These are phyloP conservation scores for Capsicum rhomboideum DNA, from an alignment of 257 asterid genomes.

Conservation along the genomic window DNA sequence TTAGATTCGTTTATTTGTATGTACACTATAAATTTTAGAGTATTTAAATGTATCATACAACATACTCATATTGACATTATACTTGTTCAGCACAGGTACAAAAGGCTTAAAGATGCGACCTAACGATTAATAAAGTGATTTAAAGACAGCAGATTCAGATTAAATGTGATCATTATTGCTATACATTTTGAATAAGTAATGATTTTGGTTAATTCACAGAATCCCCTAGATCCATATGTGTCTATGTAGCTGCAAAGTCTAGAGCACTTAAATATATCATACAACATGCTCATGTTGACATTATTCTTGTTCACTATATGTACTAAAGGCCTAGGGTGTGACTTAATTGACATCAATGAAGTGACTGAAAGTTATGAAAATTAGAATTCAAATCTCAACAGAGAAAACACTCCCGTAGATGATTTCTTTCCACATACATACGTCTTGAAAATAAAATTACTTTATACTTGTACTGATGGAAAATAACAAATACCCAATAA, in stretches of 20 bases:
- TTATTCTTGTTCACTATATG: background rate
- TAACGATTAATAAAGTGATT: too few relatives aligned
- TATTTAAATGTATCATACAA: background rate
- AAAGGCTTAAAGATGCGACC: background rate
- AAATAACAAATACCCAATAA: background rate
- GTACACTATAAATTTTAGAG: too few relatives aligned
- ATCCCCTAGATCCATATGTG: background rate
- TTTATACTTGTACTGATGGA: background rate
- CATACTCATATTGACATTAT: background rate
- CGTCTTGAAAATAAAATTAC: background rate
- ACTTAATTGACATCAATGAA: background rate
- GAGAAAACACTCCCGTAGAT: background rate
- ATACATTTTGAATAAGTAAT: too few relatives aligned
- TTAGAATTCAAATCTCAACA: too few relatives aligned
- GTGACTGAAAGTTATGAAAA: too few relatives aligned
- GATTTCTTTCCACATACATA: background rate
- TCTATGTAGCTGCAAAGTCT: too few relatives aligned
- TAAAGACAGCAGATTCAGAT: too few relatives aligned
- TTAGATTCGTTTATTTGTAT: too few relatives aligned
- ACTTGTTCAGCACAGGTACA: background rate
- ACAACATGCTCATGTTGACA: background rate
- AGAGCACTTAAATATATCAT: too few relatives aligned
- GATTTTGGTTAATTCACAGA: background rate
- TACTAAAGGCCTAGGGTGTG: background rate
- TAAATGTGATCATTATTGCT: too few relatives aligned